A percentile compares a stretch with the other conserved stretches of the same genome.
Evolutionary conservation across 129 eudicot species (phyloP).

Genomic region (Tanacetum coccineum): DNA sequence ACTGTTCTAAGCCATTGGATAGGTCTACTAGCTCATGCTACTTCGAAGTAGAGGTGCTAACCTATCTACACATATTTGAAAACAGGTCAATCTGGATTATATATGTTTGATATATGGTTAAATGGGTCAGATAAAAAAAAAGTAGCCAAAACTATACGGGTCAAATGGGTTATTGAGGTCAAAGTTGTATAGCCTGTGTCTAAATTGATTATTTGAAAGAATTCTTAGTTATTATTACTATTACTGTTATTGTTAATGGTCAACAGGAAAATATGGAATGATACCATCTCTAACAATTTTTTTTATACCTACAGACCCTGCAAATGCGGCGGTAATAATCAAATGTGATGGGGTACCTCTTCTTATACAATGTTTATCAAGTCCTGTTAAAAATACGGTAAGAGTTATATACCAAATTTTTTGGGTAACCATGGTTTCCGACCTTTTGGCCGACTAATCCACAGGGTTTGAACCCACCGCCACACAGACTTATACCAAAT

Average conservation of each 20-base stretch:
- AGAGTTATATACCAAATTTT: conserved; percentile 13
- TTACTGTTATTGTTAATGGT: no score
- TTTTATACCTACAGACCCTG: conserved; percentile 46
- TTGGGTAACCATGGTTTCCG: no score
- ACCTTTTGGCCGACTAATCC: no score
- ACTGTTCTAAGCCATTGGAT: background rate
- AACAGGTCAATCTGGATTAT: background rate
- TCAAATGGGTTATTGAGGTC: background rate
- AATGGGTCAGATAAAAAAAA: background rate
- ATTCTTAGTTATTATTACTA: no score
- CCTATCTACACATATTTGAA: no score
- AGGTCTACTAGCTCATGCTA: background rate
- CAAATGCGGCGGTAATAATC: conserved; percentile 57
- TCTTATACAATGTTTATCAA: conserved; percentile 69
- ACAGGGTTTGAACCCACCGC: no score
- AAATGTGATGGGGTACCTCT: conserved; percentile 72
- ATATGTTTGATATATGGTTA: background rate
- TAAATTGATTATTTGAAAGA: no score
- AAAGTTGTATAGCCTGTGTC: no score
- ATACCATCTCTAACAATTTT: background rate
- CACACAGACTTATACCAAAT: no score
- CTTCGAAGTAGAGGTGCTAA: background rate
- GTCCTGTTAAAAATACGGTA: conserved; percentile 90
- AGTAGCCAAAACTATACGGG: background rate
- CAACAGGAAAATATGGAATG: background rate